phyloP scores from a whole-genome alignment of 2,329 filamentous ascomycete genomes.

The Nemania diffusa region DNA sequence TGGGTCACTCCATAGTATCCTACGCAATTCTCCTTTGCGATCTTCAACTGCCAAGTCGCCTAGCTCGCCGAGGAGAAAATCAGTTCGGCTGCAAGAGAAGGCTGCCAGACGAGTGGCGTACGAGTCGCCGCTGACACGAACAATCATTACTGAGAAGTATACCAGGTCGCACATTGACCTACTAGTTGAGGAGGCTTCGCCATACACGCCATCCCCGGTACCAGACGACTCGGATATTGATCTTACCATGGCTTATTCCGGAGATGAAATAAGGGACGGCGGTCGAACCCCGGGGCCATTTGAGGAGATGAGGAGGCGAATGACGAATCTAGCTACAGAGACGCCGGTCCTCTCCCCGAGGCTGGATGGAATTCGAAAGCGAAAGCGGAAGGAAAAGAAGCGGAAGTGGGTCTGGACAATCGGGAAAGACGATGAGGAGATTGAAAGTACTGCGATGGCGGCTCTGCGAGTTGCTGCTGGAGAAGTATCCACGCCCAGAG shows the following conservation, averaged over 20 bases:
- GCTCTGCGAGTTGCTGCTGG: conserved; percentile 52
- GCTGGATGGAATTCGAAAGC: conserved; percentile 61
- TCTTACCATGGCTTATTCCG: conserved; percentile 61
- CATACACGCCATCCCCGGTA: conserved; percentile 55
- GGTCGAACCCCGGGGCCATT: conserved; percentile 72
- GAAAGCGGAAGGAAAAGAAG: conserved; percentile 68
- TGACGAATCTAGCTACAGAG: conserved; percentile 60
- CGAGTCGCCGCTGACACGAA: conserved; percentile 70
- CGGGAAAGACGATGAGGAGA: conserved; percentile 59
- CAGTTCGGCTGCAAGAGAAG: conserved; percentile 64
- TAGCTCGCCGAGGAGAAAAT: conserved; percentile 64
- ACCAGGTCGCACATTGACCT: conserved; percentile 72
- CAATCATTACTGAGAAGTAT: conserved; percentile 71
- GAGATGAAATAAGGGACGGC: conserved; percentile 67
- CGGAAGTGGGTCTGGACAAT: conserved; percentile 75
- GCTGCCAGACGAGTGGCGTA: conserved; percentile 68
- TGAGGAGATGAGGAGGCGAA: conserved; percentile 69
- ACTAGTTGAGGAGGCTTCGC: conserved; percentile 66
- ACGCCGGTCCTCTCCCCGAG: conserved; percentile 55
- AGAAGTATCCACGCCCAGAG: conserved; percentile 39
- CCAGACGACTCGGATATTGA: conserved; percentile 59
- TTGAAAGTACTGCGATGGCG: conserved; percentile 56
- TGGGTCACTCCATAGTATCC: conserved; percentile 69
- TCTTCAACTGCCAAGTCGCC: conserved; percentile 62
- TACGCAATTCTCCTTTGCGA: conserved; percentile 73